Conservation (phyloP, 306 rosid genomes). For the Gillenia trifoliata region DNA sequence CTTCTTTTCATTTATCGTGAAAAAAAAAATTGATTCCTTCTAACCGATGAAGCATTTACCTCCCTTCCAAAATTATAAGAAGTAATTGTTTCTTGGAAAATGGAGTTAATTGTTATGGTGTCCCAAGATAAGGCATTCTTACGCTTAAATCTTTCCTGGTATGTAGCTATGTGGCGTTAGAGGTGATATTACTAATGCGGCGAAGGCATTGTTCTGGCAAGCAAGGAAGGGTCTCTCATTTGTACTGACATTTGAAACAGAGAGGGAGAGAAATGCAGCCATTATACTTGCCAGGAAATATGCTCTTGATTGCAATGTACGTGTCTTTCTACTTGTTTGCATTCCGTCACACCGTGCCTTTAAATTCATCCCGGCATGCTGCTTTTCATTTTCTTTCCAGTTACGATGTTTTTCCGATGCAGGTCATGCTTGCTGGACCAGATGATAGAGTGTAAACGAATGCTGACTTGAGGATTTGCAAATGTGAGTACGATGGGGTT, state of each 20-base stretch:
- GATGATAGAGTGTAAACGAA: constrained; percentile 72
- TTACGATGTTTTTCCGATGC: constrained; percentile 9
- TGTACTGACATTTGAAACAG: constrained; percentile 74
- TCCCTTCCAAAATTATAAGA: background rate
- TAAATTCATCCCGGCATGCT: background rate
- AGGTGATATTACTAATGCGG: constrained; percentile 45
- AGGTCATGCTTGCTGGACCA: constrained; percentile 94
- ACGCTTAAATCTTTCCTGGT: constrained; percentile 15
- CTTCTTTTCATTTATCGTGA: background rate
- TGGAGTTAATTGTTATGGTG: background rate
- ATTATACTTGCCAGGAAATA: constrained; percentile 77
- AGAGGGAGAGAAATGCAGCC: constrained; percentile 85
- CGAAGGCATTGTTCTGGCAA: constrained; percentile 85
- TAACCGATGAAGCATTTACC: background rate
- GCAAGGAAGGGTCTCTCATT: constrained; percentile 82
- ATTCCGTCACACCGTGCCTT: background rate
- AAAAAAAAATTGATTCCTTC: background rate
- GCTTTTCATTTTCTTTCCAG: background rate
- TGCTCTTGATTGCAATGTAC: constrained; percentile 85
- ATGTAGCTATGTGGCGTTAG: constrained; percentile 76
- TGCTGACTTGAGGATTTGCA: constrained; percentile 33
- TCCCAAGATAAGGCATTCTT: background rate
- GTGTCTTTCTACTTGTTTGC: constrained; percentile 1
- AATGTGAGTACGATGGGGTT: constrained; percentile 38
- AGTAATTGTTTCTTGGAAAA: background rate